These are phyloP conservation scores for Trametes cinnabarina DNA, from an alignment of 768 basidiomycete species.

Conservation along the genomic window DNA sequence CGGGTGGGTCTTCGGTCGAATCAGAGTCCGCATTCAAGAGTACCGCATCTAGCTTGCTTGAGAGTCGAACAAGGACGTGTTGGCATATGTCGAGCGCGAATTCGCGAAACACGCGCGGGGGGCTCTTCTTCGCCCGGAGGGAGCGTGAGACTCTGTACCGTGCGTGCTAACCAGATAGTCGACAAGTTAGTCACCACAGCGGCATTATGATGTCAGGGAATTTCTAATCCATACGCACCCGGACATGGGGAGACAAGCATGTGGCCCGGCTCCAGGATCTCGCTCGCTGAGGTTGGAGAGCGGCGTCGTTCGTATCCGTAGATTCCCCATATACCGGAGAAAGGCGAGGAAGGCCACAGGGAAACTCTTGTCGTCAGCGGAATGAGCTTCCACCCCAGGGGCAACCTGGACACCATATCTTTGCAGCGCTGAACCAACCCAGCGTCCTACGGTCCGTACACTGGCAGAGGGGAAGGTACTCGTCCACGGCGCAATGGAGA, in stretches of 20 bases:
- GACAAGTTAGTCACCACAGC: neutral
- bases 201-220: too few species aligned
- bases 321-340: too few species aligned
- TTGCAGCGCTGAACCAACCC: too few species aligned
- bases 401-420: too few species aligned
- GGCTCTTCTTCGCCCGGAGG: neutral
- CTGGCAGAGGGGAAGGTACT: neutral
- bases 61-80: constrained; percentile 11
- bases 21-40: neutral
- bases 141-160: neutral
- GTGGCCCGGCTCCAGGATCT: too few species aligned
- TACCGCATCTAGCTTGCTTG: neutral
- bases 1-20: neutral
- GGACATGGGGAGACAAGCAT: too few species aligned
- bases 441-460: neutral
- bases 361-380: too few species aligned
- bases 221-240: too few species aligned
- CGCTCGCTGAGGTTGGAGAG: too few species aligned
- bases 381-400: too few species aligned
- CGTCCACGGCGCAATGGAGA: neutral
- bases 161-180: neutral
- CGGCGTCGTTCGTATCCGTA: too few species aligned
- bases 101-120: neutral
- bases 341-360: too few species aligned
- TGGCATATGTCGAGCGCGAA: constrained; percentile 13